A percentile compares a stretch with the other conserved stretches of the same genome.
phyloP scores from a whole-genome alignment of 2,329 filamentous ascomycete genomes.

The Huntiella moniliformis region DNA sequence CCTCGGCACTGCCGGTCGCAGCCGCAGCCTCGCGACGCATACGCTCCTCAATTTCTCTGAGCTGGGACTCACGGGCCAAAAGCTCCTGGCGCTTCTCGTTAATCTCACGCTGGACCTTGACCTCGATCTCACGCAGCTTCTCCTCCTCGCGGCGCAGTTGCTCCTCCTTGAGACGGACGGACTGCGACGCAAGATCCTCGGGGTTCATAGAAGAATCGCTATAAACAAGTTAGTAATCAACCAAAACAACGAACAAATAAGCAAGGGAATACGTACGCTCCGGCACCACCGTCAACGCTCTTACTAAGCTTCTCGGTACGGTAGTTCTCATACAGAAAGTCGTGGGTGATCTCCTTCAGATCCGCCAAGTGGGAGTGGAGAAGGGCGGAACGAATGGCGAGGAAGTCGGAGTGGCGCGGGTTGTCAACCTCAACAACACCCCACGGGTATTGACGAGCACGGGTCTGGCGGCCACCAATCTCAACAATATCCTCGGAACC shows the following conservation, averaged over 20 bases:
- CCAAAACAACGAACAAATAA: conserved; percentile 3
- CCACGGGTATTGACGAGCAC: conserved; percentile 96
- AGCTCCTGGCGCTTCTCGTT: conserved; percentile 99
- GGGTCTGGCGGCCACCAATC: conserved; percentile 78
- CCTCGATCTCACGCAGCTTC: conserved; percentile 97
- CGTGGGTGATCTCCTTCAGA: conserved; percentile 97
- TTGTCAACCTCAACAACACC: conserved; percentile 98
- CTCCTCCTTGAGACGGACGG: conserved; percentile 97
- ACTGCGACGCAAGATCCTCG: conserved; percentile 90
- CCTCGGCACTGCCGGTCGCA: conserved; percentile 21
- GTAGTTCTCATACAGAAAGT: conserved; percentile 99
- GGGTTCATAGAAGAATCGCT: conserved; percentile 89
- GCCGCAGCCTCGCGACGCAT: conserved; percentile 74
- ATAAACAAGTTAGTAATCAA: conserved; percentile 7
- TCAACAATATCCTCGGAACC: conserved; percentile 91
- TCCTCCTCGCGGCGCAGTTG: conserved; percentile 97
- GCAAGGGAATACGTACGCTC: conserved; percentile 49
- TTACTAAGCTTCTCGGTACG: conserved; percentile 99
- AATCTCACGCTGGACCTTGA: conserved; percentile 99
- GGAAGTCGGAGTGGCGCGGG: conserved; percentile 94
- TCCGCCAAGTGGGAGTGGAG: conserved; percentile 96
- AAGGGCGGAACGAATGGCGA: conserved; percentile 88
- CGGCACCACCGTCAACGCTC: conserved; percentile 82
- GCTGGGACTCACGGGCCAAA: conserved; percentile 88
- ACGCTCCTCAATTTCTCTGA: conserved; percentile 94